Base-by-base conservation (phyloP, 345 rosid species). In the Diplotaxis tenuifolia region DNA sequence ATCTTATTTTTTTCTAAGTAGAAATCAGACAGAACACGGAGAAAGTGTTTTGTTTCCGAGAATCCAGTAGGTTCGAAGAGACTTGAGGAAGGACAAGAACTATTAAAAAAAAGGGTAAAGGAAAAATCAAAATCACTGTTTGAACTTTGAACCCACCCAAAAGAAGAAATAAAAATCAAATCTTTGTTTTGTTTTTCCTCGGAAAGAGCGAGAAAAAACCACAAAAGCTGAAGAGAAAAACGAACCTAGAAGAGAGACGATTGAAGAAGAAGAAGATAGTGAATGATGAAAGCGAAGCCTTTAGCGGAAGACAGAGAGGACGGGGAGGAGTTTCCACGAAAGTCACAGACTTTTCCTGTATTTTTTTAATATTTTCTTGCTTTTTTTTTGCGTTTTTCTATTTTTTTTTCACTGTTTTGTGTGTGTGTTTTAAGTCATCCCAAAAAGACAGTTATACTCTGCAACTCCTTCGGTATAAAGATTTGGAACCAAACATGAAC, bases 251-350 rank as follows among this genome's bases (percentile, higher is more conserved):
- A 63, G 19, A 70, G 23, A 53, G 62, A 69, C 34, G 47, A 27
- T 16, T 10, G 65, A 65, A n/a, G 72, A 53, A 25, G 76, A 57
- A 40, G 47, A 42, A 58, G 56, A 27, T 16, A 71, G 9, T 71
- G 72, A 76, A 55, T 76, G 66, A 69, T 62, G 75, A 70, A 70
- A 76, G 75, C 52, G 36, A 55, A 62, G 65, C 65, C 65, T 75
- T 68, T 67, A 58, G 12, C 70, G 58, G 62, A 62, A 29, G 78
- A 79, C 79, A 74, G 79, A 74, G 75, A 49, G 74, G 78, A 70
- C 53, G 32, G 36, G 36, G 23, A 60, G 65, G 77, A 67, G 73
- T 57, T 70, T 76, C 80, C 66, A 76, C 71, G 80, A 77, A 71
- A 66, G 68, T 77, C 80, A 59, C 67, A 58, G n/a, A 10, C 67